Base-by-base conservation (phyloP, 2,329 filamentous ascomycete species). In the Stachybotrys chartarum region DNA sequence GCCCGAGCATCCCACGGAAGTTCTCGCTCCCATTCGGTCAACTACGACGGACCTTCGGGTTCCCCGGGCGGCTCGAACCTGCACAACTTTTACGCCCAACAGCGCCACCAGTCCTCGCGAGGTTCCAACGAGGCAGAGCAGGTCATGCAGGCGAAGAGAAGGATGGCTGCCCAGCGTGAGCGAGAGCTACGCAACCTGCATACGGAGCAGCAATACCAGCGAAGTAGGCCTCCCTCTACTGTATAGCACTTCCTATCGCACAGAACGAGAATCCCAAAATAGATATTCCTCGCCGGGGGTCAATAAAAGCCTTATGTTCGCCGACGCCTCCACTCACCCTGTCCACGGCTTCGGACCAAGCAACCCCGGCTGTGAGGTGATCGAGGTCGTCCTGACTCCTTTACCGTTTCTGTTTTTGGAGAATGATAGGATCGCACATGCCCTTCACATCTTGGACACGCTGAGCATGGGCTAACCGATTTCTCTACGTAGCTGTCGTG, bases 141-240 rank as follows among this genome's bases (percentile, higher is more conserved):
- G 78, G 91, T 97, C 85, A 90, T 96, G 82, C 94, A 97, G 85
- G 92, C 91, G 68, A 97, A 97, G 84, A 91, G 94, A 79, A 89
- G 93, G 81, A 95, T 97, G 90, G 94, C 94, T 69, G 94, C 94
- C 73, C 94, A 97, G 79, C 90, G 94, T 76, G 94, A 99, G 82
- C 90, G 93, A 76, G 94, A 99, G 80, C 87, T 99, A 75, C 91
- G 94, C 76, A 99, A 97, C 78, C 96, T 97, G 78, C 94, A 99
- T 79, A 95, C 97, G 78, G 94, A 99, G 84, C 94, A 99, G 84
- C 94, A 99, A 85, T 97, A 96, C 79, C 96, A 97, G 82, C 87
- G 93, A 90, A 97, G 94, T 97, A 90, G 85, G 88, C 85, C 85
- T 75, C 83, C 85, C 83, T 83, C 82, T 82, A 80, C 83, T 84